These are phyloP conservation scores for Aureobasidium lini DNA, from an alignment of 2,329 filamentous ascomycete genomes.

Conservation along the genomic window DNA sequence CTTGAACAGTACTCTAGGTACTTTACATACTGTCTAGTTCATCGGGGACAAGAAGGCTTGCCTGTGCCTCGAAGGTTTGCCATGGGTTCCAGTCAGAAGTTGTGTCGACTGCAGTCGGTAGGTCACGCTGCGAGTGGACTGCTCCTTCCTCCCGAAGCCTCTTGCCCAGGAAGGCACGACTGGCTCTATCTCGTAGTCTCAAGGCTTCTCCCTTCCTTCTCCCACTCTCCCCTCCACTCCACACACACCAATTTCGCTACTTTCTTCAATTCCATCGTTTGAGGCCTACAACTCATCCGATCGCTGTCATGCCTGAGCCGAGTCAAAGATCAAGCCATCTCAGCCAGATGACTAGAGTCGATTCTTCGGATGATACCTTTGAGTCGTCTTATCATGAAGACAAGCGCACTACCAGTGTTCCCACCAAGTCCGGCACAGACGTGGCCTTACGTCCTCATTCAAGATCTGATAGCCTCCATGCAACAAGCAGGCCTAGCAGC, in stretches of 20 bases:
- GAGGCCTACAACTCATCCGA: background rate
- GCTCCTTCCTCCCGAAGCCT: background rate
- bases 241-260: background rate
- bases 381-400: background rate
- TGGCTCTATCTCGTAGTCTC: background rate
- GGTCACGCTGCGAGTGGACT: background rate
- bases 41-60: no score
- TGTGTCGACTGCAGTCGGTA: no score
- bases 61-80: no score
- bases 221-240: background rate
- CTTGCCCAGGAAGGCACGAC: background rate
- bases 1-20: no score
- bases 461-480: background rate
- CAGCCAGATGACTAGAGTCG: background rate
- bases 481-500: background rate
- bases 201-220: background rate
- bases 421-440: constrained; percentile 2
- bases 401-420: background rate
- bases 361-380: background rate
- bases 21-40: no score
- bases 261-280: background rate
- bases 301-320: background rate
- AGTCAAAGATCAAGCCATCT: background rate
- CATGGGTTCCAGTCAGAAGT: no score
- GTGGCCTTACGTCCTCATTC: background rate